phyloP scores from a whole-genome alignment of 176 grass and related monocot genomes.

The Phoenix dactylifera region DNA sequence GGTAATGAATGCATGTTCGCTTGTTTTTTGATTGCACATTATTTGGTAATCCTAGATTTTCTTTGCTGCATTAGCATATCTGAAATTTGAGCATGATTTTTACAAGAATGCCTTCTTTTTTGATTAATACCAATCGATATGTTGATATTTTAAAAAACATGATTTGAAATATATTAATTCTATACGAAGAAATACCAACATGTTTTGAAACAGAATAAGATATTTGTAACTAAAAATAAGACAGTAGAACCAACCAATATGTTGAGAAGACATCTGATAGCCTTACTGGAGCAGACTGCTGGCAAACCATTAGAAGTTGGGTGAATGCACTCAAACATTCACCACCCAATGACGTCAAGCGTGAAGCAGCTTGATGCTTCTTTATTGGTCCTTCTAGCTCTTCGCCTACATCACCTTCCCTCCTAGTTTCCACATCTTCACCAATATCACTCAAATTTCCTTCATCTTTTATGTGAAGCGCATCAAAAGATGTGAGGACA shows the following conservation, averaged over 20 bases:
- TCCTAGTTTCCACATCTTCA: constrained; percentile 6
- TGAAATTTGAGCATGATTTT: no score
- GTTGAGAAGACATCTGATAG: constrained; percentile 55
- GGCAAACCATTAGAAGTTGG: constrained; percentile 70
- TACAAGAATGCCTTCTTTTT: no score
- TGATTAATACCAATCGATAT: no score
- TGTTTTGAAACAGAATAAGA: no score
- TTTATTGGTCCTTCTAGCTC: constrained; percentile 4
- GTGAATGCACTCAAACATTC: constrained; percentile 56
- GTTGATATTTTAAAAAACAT: no score
- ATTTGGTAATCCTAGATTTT: no score
- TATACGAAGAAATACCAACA: not conserved
- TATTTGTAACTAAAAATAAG: constrained; percentile 4
- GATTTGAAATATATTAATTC: not conserved
- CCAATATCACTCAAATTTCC: not conserved
- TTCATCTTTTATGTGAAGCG: constrained; percentile 51
- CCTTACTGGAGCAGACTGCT: constrained; percentile 47
- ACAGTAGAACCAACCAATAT: constrained; percentile 59
- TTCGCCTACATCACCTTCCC: not conserved
- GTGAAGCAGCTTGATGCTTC: constrained; percentile 9
- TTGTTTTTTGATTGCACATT: no score
- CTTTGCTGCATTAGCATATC: no score
- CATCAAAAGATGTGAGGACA: constrained; percentile 31
- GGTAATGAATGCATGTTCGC: no score
- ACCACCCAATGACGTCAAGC: constrained; percentile 27